phyloP scores from a whole-genome alignment of 192 early-diverging fungal genomes.

The Coemansia guatemalensis region DNA sequence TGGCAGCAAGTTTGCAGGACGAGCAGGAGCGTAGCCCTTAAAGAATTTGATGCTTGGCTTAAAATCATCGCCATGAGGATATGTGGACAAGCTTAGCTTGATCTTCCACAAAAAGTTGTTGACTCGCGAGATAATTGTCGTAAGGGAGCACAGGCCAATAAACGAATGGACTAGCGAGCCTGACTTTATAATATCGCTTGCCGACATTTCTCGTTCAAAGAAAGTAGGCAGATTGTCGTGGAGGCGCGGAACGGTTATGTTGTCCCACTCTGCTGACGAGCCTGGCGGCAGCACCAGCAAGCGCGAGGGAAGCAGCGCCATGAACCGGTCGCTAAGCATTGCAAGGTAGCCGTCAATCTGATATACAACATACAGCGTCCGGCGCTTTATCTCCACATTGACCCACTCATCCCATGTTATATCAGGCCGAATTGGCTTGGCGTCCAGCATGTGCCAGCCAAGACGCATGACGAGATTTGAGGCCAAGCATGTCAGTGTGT shows the following conservation, averaged over 20 bases:
- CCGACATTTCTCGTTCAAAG: slow-evolving; percentile 8
- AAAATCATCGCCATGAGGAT: slow-evolving; percentile 12
- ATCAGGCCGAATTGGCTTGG: not conserved
- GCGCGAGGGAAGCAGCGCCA: slow-evolving; percentile 22
- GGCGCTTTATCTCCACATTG: slow-evolving; percentile 30
- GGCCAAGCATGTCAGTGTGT: slow-evolving; percentile 30
- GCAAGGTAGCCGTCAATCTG: slow-evolving; percentile 35
- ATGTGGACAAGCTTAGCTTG: slow-evolving; percentile 13
- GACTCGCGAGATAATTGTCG: slow-evolving; percentile 15
- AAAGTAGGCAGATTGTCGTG: slow-evolving; percentile 6
- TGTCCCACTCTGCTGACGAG: slow-evolving; percentile 31
- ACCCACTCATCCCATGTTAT: slow-evolving; percentile 40
- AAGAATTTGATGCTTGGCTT: slow-evolving; percentile 14
- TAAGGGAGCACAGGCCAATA: slow-evolving; percentile 21
- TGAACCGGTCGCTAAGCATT: slow-evolving; percentile 32
- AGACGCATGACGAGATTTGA: slow-evolving; percentile 31
- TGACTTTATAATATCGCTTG: slow-evolving; percentile 8
- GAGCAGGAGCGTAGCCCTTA: not conserved
- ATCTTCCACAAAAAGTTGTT: slow-evolving; percentile 33
- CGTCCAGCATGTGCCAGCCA: slow-evolving; percentile 41
- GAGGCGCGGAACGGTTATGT: slow-evolving; percentile 13
- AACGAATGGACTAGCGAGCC: slow-evolving; percentile 13
- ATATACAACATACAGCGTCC: slow-evolving; percentile 33
- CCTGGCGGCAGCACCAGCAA: slow-evolving; percentile 18
- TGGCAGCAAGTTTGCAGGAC: not conserved